A percentile compares a stretch with the other conserved stretches of the same genome.
phyloP scores from a whole-genome alignment of 768 basidiomycete genomes.

The Lactarius sp. region DNA sequence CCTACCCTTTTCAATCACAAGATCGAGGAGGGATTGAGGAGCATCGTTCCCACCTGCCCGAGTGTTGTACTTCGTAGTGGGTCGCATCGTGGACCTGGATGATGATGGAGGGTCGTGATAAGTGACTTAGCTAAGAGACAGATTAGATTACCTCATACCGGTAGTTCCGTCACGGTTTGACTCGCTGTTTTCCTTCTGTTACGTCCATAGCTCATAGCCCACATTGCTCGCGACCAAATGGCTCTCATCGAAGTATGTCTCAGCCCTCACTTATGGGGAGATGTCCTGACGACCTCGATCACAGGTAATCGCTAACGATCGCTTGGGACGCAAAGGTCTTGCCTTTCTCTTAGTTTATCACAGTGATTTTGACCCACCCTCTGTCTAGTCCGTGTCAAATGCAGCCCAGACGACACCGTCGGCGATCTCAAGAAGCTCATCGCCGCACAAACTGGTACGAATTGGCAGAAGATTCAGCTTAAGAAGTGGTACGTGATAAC shows the following conservation, averaged over 20 bases:
- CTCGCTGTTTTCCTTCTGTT: not conserved
- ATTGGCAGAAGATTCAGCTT: slow-evolving; percentile 76
- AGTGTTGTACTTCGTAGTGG: not conserved
- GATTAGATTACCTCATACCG: slow-evolving; percentile 10
- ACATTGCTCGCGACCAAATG: slow-evolving; percentile 24
- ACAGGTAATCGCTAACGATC: slow-evolving; percentile 93
- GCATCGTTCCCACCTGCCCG: not conserved
- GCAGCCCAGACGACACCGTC: slow-evolving; percentile 91
- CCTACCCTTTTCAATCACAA: not conserved
- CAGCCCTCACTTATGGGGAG: not conserved
- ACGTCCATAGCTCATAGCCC: not conserved
- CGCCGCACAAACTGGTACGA: slow-evolving; percentile 92
- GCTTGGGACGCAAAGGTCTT: slow-evolving; percentile 88
- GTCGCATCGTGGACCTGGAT: not conserved
- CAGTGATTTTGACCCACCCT: not conserved
- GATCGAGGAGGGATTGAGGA: not conserved
- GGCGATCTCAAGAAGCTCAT: slow-evolving; percentile 97
- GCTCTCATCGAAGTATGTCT: slow-evolving; percentile 33
- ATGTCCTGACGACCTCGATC: slow-evolving; percentile 10
- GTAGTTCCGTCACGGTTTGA: too few relatives aligned
- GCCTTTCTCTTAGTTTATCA: not conserved
- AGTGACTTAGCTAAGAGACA: too few relatives aligned
- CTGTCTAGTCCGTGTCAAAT: slow-evolving; percentile 83
- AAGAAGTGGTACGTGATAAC: slow-evolving; percentile 83
- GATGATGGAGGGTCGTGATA: too few relatives aligned